A percentile compares a stretch with the other conserved stretches of the same genome.
Evolutionary conservation across 106 monocot genomes (phyloP).

Genomic region (Phalaenopsis equestris): DNA sequence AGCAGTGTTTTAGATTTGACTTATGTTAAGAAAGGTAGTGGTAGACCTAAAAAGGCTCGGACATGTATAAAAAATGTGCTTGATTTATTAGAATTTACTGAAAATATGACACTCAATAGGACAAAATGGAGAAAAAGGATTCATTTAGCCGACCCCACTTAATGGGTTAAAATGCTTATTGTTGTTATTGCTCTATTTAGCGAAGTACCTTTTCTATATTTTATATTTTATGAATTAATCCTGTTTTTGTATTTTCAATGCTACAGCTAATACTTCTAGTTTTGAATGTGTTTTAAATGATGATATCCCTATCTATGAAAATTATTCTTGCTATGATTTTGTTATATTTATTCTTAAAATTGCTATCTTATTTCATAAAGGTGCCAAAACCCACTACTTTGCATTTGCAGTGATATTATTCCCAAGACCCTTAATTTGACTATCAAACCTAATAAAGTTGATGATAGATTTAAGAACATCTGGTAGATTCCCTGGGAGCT

Average conservation of each 20-base stretch:
- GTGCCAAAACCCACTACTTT: not conserved
- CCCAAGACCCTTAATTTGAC: not conserved
- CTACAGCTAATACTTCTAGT: not conserved
- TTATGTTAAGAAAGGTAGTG: too few relatives aligned
- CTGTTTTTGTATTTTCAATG: not conserved
- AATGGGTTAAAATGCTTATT: not conserved
- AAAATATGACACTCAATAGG: too few relatives aligned
- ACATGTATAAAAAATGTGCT: too few relatives aligned
- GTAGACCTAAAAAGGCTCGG: too few relatives aligned
- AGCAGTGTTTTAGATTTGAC: too few relatives aligned
- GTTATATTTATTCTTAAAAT: not conserved
- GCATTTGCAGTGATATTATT: not conserved
- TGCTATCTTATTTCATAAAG: not conserved
- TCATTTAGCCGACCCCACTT: too few relatives aligned
- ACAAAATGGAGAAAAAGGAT: not conserved
- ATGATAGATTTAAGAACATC: not conserved
- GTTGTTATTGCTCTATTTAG: not conserved
- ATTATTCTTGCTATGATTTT: not conserved
- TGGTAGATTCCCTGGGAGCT: not conserved
- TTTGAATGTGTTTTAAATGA: not conserved
- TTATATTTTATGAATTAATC: not conserved
- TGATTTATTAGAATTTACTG: too few relatives aligned
- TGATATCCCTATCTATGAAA: not conserved
- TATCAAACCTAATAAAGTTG: not conserved
- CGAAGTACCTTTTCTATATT: not conserved